A percentile compares a stretch with the other conserved stretches of the same genome.
Conservation (phyloP, 2,329 filamentous ascomycete species). For the Aureobasidium subglaciale region DNA sequence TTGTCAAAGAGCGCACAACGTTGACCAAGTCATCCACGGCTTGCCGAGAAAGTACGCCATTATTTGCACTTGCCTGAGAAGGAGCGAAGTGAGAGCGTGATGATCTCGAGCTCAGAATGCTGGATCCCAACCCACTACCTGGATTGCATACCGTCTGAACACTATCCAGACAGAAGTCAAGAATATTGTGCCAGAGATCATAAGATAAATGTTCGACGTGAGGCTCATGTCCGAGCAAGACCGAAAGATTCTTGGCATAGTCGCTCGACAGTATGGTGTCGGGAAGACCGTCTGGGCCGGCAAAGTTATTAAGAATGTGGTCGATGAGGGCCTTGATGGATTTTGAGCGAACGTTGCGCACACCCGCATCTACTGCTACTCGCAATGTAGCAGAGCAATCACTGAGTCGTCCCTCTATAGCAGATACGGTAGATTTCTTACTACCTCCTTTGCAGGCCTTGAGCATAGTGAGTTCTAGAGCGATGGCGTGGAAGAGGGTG, state of each 20-base stretch:
- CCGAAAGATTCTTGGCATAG: conserved; percentile 69
- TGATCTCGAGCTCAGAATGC: conserved; percentile 22
- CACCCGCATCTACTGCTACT: conserved; percentile 61
- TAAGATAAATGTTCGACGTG: conserved; percentile 72
- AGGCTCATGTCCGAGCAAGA: conserved; percentile 63
- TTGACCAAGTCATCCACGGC: conserved; percentile 27
- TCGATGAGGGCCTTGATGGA: conserved; percentile 73
- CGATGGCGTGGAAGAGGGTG: conserved; percentile 62
- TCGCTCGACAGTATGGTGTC: conserved; percentile 65
- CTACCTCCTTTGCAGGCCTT: conserved; percentile 38
- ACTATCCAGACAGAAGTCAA: conserved; percentile 64
- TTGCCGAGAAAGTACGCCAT: conserved; percentile 15
- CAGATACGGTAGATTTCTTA: neutral
- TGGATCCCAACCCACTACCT: conserved; percentile 12
- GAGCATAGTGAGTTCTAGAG: conserved; percentile 60
- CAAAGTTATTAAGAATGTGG: conserved; percentile 71
- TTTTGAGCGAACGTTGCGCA: conserved; percentile 62
- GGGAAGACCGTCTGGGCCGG: conserved; percentile 53
- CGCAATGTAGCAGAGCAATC: conserved; percentile 66
- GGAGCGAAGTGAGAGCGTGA: conserved; percentile 22
- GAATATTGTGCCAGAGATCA: conserved; percentile 60
- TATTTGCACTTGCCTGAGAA: conserved; percentile 15
- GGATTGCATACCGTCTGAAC: conserved; percentile 33
- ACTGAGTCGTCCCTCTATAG: conserved; percentile 51
- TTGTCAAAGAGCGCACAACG: conserved; percentile 24